Conservation (phyloP, 768 basidiomycete species). For the Pilatotrama ljubarskyi region DNA sequence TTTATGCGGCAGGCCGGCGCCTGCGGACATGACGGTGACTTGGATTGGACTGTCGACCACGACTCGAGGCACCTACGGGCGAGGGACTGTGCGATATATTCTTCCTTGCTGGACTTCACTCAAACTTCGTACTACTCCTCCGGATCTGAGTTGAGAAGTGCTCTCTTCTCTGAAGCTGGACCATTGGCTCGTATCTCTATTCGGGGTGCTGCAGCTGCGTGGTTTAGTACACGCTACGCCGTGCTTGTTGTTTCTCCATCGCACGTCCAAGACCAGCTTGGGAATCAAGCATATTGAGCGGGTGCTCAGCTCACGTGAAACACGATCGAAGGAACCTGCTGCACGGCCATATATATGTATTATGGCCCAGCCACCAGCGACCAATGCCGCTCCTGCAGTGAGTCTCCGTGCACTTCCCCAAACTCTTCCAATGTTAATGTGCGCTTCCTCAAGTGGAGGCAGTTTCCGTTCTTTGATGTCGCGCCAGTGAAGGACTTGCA, state of each 20-base stretch:
- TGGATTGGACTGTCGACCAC: background rate
- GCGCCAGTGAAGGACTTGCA: constrained; percentile 76
- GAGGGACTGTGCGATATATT: background rate
- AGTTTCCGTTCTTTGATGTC: constrained; percentile 88
- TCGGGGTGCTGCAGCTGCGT: too few relatives aligned
- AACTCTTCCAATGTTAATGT: background rate
- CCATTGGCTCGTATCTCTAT: too few relatives aligned
- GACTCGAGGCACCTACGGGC: background rate
- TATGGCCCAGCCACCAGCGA: constrained; percentile 8
- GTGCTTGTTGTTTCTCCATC: too few relatives aligned
- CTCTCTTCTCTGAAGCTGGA: too few relatives aligned
- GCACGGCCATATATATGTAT: background rate
- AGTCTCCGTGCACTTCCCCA: background rate
- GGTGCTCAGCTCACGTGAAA: background rate
- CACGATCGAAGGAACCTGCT: background rate
- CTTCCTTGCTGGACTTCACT: too few relatives aligned
- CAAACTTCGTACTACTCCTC: too few relatives aligned
- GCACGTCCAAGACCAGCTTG: too few relatives aligned
- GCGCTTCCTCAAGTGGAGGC: constrained; percentile 42
- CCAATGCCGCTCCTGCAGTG: constrained; percentile 19
- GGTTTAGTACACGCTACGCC: too few relatives aligned
- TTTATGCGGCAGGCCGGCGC: too few relatives aligned
- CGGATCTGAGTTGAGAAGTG: too few relatives aligned
- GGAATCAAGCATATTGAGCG: background rate
- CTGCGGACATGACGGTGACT: too few relatives aligned